Percentiles rank a stretch among this genome's conserved stretches.
These are phyloP conservation scores for Exsudoporus floridanus DNA, from an alignment of 1,284 basidiomycete species.

Conservation along the genomic window DNA sequence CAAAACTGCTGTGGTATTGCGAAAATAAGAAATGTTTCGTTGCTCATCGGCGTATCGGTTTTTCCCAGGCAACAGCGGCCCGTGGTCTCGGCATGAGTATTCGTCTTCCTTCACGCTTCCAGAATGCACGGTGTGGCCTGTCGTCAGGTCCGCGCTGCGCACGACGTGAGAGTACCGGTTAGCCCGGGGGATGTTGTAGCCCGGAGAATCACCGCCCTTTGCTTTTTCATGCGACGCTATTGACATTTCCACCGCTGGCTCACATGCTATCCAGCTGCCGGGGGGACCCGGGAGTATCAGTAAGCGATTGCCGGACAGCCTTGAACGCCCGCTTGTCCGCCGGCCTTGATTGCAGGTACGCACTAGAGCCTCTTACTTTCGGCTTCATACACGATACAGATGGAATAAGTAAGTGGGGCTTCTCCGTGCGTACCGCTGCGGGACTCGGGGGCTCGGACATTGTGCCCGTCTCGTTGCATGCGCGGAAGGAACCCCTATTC, in stretches of 20 bases:
- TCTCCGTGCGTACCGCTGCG: neutral
- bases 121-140: neutral
- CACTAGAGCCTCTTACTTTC: neutral
- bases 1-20: neutral
- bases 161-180: slow-evolving; percentile 4
- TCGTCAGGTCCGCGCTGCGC: neutral
- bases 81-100: too few relatives aligned
- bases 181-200: neutral
- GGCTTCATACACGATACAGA: neutral
- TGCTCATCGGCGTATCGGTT: neutral
- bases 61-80: neutral
- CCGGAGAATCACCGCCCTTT: neutral
- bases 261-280: neutral
- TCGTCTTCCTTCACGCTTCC: neutral
- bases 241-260: neutral
- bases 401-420: neutral
- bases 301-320: neutral
- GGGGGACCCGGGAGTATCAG: neutral
- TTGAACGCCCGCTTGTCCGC: neutral
- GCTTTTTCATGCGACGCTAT: neutral
- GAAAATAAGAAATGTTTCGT: neutral
- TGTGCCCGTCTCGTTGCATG: neutral
- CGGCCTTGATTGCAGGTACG: neutral
- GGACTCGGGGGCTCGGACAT: neutral
- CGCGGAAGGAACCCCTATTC: neutral